Percentiles rank a stretch among this genome's conserved stretches.
phyloP scores from a whole-genome alignment of 192 early-diverging fungal genomes.

The Backusella tuberculispora region DNA sequence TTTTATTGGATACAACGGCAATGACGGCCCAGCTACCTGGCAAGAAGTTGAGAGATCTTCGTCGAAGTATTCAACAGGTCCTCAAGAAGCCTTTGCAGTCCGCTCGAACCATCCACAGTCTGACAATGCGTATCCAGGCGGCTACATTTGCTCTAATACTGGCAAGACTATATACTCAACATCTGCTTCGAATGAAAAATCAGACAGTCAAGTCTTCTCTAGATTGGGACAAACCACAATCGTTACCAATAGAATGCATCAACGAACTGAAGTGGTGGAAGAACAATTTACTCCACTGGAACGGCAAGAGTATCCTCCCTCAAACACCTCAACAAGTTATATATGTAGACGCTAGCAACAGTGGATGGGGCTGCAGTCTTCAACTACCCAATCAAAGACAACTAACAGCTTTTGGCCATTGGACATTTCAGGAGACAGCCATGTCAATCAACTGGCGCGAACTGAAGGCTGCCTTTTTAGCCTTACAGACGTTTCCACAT shows the following conservation, averaged over 20 bases:
- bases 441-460: slow-evolving; percentile 40
- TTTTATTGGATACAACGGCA: slow-evolving; percentile 24
- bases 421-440: not conserved
- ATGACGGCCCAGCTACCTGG: slow-evolving; percentile 34
- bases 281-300: not conserved
- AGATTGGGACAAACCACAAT: slow-evolving; percentile 7
- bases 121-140: slow-evolving; percentile 35
- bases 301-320: not conserved
- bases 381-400: not conserved
- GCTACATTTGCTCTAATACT: slow-evolving; percentile 38
- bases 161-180: slow-evolving; percentile 32
- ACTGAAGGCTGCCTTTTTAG: slow-evolving; percentile 19
- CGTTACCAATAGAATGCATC: not conserved
- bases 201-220: not conserved
- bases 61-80: slow-evolving; percentile 31
- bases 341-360: slow-evolving; percentile 7
- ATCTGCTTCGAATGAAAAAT: slow-evolving; percentile 39
- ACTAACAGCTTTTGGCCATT: not conserved
- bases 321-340: not conserved
- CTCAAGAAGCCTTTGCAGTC: slow-evolving; percentile 8
- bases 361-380: slow-evolving; percentile 1
- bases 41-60: slow-evolving; percentile 36
- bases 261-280: slow-evolving; percentile 21
- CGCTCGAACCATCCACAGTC: slow-evolving; percentile 6
- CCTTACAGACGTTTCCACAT: not conserved